Base-by-base conservation (phyloP, 345 rosid species). In the Eucalyptus regnans region DNA sequence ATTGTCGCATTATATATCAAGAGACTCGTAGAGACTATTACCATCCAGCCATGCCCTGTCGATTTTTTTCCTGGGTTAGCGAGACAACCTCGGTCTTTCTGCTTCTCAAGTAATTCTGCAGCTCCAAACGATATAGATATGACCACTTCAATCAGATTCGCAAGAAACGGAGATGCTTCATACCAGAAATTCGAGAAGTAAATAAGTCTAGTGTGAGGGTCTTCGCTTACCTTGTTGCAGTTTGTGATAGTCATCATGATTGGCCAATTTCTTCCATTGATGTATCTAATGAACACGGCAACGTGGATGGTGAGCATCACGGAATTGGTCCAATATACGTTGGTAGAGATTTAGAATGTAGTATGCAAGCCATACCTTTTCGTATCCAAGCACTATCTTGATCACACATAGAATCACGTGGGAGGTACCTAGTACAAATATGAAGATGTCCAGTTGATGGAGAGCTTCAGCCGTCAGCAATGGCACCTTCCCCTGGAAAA, bases 391-490 rank as follows among this genome's bases (percentile, higher is more conserved):
- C 51, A 96, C 87, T 88, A 97, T 95, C 86, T 98, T 96, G 76
- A 92, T 0, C 58, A 52, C 98, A 86, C 96, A 95, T 91, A 94
- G 91, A 41, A 91, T 87, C 52, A 97, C 96, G 62, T 97, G 99
- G 2, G 92, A 91, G 56, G 94, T 92, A 2, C 97, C 99, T 60
- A 97, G 93, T 23, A 94, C 97, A 49, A 97, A 97, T 90, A 97
- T 96, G 88, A 97, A 95, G 88, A 95, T 94, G 84, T 97, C 98
- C 89, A 97, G 96, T 88, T 97, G 96, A 85, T 97, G 98, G 81
- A 97, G 81, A 8, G 99, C 98, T 48, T 94, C 93, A n/a, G 90
- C 18, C 5, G 97, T 95, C 90, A 97, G 91, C 50, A 97, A 86
- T 43, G 97, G 91, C 9, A 89, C 95, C 89, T 93, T 93, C 79